A percentile compares a stretch with the other conserved stretches of the same genome.
phyloP scores from a whole-genome alignment of 495 filamentous ascomycete species.

The Eremomyces bilateralis region DNA sequence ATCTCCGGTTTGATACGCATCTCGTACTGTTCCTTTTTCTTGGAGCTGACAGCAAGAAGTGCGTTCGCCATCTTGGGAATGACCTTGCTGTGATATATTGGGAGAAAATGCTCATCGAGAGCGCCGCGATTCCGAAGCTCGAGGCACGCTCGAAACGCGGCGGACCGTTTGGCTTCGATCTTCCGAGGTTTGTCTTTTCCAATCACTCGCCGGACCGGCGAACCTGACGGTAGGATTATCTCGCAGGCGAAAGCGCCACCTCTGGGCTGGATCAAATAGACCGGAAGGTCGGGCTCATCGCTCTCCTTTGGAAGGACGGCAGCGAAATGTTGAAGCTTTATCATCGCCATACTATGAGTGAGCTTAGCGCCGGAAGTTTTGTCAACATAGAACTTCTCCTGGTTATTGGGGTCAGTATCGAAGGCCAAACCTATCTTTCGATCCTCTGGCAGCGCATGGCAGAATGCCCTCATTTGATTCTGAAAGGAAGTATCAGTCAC shows the following conservation, averaged over 20 bases:
- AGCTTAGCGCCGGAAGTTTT: slow-evolving; percentile 54
- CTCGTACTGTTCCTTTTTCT: slow-evolving; percentile 46
- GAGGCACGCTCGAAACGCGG: slow-evolving; percentile 71
- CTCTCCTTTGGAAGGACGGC: slow-evolving; percentile 29
- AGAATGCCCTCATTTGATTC: slow-evolving; percentile 47
- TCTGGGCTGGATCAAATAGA: slow-evolving; percentile 35
- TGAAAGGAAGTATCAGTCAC: background rate
- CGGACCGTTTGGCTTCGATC: slow-evolving; percentile 64
- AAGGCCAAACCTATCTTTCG: slow-evolving; percentile 43
- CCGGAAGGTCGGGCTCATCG: slow-evolving; percentile 30
- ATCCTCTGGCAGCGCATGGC: slow-evolving; percentile 52
- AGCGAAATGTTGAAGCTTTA: slow-evolving; percentile 41
- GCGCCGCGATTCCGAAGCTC: slow-evolving; percentile 40
- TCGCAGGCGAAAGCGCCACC: slow-evolving; percentile 55
- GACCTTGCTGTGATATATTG: slow-evolving; percentile 42
- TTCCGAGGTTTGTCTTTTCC: slow-evolving; percentile 43
- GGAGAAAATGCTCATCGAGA: slow-evolving; percentile 51
- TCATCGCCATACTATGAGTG: slow-evolving; percentile 51
- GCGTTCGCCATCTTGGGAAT: slow-evolving; percentile 80
- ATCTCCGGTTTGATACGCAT: slow-evolving; percentile 62
- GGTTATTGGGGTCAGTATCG: slow-evolving; percentile 28
- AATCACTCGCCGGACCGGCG: slow-evolving; percentile 43
- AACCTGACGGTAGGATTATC: slow-evolving; percentile 55
- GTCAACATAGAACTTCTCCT: slow-evolving; percentile 35
- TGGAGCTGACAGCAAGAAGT: slow-evolving; percentile 57